Evolutionary conservation across 331 rosid genomes (phyloP).

Genomic region (Pyracantha coccinea): DNA sequence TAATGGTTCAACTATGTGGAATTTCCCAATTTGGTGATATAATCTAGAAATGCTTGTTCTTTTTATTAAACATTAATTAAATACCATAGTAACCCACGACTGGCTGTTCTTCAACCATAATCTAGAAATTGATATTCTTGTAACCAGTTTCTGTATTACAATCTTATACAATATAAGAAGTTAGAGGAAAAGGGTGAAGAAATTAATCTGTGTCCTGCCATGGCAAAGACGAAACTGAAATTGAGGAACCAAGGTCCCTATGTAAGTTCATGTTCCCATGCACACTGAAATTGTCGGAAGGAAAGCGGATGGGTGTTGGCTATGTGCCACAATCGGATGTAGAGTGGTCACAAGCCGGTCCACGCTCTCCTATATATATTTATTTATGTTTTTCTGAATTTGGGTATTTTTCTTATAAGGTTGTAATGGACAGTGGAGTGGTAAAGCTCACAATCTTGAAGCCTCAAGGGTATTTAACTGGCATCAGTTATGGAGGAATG

Average conservation of each 20-base stretch:
- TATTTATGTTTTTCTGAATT: no score
- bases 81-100: slow-evolving; percentile 19
- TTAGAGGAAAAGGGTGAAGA: neutral
- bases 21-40: neutral
- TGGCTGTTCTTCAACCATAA: neutral
- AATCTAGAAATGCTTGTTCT: slow-evolving; percentile 1
- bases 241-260: slow-evolving; percentile 17
- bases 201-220: neutral
- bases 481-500: slow-evolving; percentile 28
- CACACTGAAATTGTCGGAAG: neutral
- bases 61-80: neutral
- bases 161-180: neutral
- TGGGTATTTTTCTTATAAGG: slow-evolving; percentile 8
- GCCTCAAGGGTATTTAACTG: slow-evolving; percentile 25
- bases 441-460: slow-evolving; percentile 23
- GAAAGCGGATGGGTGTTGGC: neutral
- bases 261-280: slow-evolving; percentile 7
- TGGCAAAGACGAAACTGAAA: slow-evolving; percentile 29
- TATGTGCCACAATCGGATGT: neutral
- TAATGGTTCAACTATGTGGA: neutral
- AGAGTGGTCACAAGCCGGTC: no score
- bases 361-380: no score
- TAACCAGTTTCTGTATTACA: neutral
- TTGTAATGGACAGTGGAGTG: slow-evolving; percentile 25
- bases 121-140: neutral